phyloP scores from a whole-genome alignment of 805 yeast genomes.

The Metschnikowia anglica region DNA sequence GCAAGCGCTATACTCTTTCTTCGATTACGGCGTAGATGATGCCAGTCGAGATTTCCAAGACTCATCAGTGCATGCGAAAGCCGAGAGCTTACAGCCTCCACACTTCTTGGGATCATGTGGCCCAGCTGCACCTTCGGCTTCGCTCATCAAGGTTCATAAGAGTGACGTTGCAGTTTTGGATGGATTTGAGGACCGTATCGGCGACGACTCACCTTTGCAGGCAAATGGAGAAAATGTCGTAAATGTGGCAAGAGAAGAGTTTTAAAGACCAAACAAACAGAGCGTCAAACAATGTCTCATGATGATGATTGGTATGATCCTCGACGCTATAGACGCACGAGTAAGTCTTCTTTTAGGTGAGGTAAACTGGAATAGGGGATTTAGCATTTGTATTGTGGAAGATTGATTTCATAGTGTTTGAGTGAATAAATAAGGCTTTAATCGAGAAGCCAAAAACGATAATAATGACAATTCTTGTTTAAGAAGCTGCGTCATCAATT shows the following conservation, averaged over 20 bases:
- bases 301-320: too few relatives aligned
- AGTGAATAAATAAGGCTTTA: too few relatives aligned
- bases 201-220: constrained; percentile 9
- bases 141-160: constrained; percentile 4
- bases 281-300: too few relatives aligned
- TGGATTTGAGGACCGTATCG: background rate
- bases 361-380: too few relatives aligned
- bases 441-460: too few relatives aligned
- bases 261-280: background rate
- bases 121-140: constrained; percentile 8
- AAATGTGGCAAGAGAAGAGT: constrained; percentile 4
- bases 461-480: too few relatives aligned
- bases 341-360: too few relatives aligned
- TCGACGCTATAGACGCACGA: too few relatives aligned
- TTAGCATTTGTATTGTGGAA: too few relatives aligned
- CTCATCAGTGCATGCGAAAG: background rate
- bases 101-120: constrained; percentile 10
- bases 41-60: constrained; percentile 16
- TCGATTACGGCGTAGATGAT: constrained; percentile 42
- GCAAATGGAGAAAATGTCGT: constrained; percentile 9
- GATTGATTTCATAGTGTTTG: too few relatives aligned
- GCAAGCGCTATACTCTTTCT: constrained; percentile 39
- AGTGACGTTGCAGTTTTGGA: background rate
- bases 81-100: constrained; percentile 1
- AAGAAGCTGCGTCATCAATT: too few relatives aligned